These are phyloP conservation scores for Haplosporangium sp. DNA, from an alignment of 371 early-diverging fungal genomes.

Conservation along the genomic window DNA sequence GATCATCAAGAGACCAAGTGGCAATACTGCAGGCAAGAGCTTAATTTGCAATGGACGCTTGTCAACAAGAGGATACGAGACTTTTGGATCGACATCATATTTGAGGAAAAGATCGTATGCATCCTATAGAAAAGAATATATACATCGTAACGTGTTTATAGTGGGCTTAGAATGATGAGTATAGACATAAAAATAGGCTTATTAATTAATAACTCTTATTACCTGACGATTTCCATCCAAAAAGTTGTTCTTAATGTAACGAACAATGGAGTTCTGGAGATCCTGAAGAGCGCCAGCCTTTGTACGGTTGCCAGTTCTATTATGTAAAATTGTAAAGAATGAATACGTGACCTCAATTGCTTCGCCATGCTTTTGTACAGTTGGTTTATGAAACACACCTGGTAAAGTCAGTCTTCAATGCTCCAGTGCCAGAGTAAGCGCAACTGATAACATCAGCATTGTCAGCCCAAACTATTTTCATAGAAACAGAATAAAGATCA, in stretches of 20 bases:
- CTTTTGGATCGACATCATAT: slow-evolving; percentile 39
- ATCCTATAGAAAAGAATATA: slow-evolving; percentile 1
- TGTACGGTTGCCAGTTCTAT: slow-evolving; percentile 86
- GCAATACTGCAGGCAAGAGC: slow-evolving; percentile 14
- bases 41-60: slow-evolving; percentile 32
- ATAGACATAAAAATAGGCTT: too few species aligned
- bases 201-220: not conserved
- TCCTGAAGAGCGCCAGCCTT: slow-evolving; percentile 88
- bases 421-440: slow-evolving; percentile 98
- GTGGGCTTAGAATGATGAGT: too few species aligned
- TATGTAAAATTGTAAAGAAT: slow-evolving; percentile 10
- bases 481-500: not conserved
- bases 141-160: slow-evolving; percentile 16
- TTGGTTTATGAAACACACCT: slow-evolving; percentile 52
- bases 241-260: slow-evolving; percentile 95
- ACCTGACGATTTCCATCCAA: slow-evolving; percentile 92
- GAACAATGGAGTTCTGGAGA: slow-evolving; percentile 82
- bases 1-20: slow-evolving; percentile 37
- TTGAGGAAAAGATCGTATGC: slow-evolving; percentile 40
- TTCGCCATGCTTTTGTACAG: too few species aligned
- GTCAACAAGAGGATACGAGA: slow-evolving; percentile 26
- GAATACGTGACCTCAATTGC: too few species aligned
- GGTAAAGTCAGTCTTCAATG: slow-evolving; percentile 98
- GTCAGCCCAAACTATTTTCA: slow-evolving; percentile 62
- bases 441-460: slow-evolving; percentile 97